Conservation (phyloP, 208 protist species). For the Leishmania guyanensis region DNA sequence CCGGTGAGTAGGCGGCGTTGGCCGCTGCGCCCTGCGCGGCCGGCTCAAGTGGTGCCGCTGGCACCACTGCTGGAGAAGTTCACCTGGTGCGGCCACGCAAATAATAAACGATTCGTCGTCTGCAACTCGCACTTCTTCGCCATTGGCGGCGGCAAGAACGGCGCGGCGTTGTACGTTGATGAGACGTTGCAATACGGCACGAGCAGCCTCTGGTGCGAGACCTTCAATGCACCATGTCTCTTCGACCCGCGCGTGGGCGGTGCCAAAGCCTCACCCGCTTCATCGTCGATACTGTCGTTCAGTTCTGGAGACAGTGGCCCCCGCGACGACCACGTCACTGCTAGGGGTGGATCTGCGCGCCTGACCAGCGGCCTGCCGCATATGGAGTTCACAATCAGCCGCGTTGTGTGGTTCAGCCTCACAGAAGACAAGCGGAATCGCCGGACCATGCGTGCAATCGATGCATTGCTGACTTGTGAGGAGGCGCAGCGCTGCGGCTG, state of each 20-base stretch:
- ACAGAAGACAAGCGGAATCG: conserved; percentile 16
- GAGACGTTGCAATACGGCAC: conserved; percentile 52
- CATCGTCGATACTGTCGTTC: background rate
- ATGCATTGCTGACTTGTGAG: background rate
- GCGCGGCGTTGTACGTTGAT: conserved; percentile 60
- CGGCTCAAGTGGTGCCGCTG: conserved; percentile 4
- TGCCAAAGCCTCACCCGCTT: background rate
- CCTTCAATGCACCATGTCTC: conserved; percentile 55
- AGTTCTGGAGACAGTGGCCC: background rate
- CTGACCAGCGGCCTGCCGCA: conserved; percentile 10
- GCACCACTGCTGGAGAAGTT: conserved; percentile 36
- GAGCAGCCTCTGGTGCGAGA: conserved; percentile 55
- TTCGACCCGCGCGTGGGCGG: conserved; percentile 4
- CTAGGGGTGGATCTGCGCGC: background rate
- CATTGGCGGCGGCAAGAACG: conserved; percentile 54
- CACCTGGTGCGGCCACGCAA: conserved; percentile 25
- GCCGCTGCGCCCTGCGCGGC: background rate
- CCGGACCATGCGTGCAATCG: conserved; percentile 4
- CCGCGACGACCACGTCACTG: background rate
- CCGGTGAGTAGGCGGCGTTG: background rate
- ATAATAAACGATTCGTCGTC: conserved; percentile 48
- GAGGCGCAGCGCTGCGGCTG: conserved; percentile 3
- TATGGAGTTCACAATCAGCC: conserved; percentile 24
- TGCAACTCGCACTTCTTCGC: conserved; percentile 53
- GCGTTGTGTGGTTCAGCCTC: conserved; percentile 31